phyloP scores from a whole-genome alignment of 2,329 filamentous ascomycete species.

The Exophiala viscosa region DNA sequence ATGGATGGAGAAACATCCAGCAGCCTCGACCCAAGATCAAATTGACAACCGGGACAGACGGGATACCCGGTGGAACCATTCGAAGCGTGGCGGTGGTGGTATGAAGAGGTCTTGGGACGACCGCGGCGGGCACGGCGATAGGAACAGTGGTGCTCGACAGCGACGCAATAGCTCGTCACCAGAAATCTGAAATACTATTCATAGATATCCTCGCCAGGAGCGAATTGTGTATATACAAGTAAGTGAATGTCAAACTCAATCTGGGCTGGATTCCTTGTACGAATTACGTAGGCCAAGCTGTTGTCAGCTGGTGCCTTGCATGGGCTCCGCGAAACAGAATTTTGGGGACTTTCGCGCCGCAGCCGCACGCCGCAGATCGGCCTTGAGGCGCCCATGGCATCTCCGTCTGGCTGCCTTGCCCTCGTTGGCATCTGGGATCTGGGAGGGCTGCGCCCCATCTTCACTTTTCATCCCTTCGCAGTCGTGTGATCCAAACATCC shows the following conservation, averaged over 20 bases:
- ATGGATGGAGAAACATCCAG: constrained; percentile 45
- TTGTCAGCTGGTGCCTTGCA: neutral
- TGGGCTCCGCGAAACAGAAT: neutral
- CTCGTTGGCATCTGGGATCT: neutral
- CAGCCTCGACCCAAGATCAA: neutral
- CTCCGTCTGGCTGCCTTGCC: neutral
- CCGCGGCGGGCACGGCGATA: neutral
- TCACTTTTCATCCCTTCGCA: neutral
- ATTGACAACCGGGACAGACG: constrained; percentile 14
- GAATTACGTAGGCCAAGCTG: neutral
- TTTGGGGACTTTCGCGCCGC: neutral
- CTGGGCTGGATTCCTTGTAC: neutral
- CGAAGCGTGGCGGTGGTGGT: constrained; percentile 1
- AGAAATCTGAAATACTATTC: neutral
- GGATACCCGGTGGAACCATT: constrained; percentile 1
- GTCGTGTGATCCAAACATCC: constrained; percentile 4
- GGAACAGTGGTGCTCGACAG: neutral
- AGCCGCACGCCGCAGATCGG: constrained; percentile 1
- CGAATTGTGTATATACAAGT: neutral
- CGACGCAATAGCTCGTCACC: constrained; percentile 25
- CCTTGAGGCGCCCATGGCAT: neutral
- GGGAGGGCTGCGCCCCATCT: neutral
- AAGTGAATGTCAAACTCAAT: neutral
- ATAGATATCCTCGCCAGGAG: neutral
- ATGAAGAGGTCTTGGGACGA: constrained; percentile 13